Percentiles rank a stretch among this genome's conserved stretches.
phyloP scores from a whole-genome alignment of 208 protist genomes.

The Trypanosoma cruzi region DNA sequence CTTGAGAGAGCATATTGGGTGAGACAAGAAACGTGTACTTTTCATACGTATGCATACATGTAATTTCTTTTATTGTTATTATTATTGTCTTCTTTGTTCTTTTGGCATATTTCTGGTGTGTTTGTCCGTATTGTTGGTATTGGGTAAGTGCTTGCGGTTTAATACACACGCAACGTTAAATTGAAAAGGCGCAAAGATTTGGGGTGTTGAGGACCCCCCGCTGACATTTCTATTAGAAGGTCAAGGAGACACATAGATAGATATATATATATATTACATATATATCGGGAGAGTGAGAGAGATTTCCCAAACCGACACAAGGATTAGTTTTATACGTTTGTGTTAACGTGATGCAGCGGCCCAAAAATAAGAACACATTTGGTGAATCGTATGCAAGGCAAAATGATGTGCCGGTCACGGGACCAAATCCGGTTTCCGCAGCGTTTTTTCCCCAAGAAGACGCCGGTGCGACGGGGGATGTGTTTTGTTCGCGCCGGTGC shows the following conservation, averaged over 20 bases:
- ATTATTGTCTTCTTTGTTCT: conserved; percentile 4
- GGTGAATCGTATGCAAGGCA: conserved; percentile 42
- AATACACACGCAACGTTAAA: neutral
- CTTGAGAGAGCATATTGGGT: neutral
- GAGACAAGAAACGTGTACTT: neutral
- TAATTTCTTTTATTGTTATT: conserved; percentile 2
- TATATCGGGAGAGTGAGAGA: neutral
- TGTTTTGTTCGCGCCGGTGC: conserved; percentile 29
- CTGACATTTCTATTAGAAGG: too few species aligned
- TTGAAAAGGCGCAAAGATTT: neutral
- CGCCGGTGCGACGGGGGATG: neutral
- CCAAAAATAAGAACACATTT: neutral
- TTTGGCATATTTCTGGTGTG: neutral
- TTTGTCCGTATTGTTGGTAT: neutral
- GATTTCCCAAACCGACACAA: neutral
- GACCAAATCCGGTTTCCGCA: neutral
- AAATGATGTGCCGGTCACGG: neutral
- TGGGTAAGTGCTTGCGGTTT: too few species aligned
- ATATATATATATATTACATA: neutral
- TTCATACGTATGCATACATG: conserved; percentile 1
- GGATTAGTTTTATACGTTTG: neutral
- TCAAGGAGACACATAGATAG: neutral
- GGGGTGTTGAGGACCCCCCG: too few species aligned
- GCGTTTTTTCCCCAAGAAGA: neutral
- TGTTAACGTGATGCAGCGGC: neutral